phyloP scores from a whole-genome alignment of 345 rosid genomes.

The Excoecaria agallocha region DNA sequence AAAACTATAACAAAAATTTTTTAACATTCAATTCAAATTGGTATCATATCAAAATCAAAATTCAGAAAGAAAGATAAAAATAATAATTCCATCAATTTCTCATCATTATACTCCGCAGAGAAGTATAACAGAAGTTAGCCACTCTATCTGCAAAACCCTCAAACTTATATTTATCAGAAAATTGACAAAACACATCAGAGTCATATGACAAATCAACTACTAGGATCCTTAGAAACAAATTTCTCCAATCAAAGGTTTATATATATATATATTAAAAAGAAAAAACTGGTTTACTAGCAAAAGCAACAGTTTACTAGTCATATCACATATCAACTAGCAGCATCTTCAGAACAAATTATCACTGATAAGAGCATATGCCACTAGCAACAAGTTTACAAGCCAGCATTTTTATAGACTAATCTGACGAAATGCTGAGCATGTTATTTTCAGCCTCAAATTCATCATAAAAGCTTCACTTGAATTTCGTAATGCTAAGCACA shows the following conservation, averaged over 20 bases:
- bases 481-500: not conserved
- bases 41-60: not conserved
- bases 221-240: not conserved
- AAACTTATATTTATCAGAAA: not conserved
- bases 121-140: not conserved
- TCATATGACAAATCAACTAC: not conserved
- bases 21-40: constrained; percentile 7
- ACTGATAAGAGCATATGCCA: not conserved
- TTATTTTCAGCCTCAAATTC: not conserved
- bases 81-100: not conserved
- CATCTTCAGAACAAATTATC: not conserved
- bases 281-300: too few relatives aligned
- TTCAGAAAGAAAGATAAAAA: not conserved
- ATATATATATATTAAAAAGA: too few relatives aligned
- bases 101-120: not conserved
- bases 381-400: not conserved
- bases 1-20: not conserved
- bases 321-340: not conserved
- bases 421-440: not conserved
- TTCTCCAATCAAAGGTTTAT: not conserved
- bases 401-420: not conserved
- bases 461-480: not conserved
- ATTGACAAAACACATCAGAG: not conserved
- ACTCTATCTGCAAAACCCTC: not conserved
- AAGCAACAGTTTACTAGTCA: not conserved